A percentile compares a stretch with the other conserved stretches of the same genome.
Conservation (phyloP, 129 eudicot species). For the sunflower (Helianthus annuus) region DNA sequence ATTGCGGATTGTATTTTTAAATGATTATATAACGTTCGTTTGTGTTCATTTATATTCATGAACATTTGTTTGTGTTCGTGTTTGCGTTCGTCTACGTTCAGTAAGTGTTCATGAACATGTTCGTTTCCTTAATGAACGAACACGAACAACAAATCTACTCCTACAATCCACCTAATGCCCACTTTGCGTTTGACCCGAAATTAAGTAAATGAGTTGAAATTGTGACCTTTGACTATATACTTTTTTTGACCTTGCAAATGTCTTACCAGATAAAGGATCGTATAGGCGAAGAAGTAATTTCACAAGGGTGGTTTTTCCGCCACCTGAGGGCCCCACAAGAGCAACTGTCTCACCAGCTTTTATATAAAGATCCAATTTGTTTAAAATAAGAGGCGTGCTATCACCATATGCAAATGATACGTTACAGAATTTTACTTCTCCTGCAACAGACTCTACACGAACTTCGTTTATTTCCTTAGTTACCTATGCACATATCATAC, state of each 20-base stretch:
- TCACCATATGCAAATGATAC: constrained; percentile 75
- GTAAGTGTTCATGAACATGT: too few relatives aligned
- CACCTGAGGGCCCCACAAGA: constrained; percentile 96
- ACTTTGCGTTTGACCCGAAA: not conserved
- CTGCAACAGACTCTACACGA: constrained; percentile 57
- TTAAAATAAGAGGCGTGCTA: constrained; percentile 48
- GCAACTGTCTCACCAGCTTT: constrained; percentile 95
- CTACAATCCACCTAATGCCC: too few relatives aligned
- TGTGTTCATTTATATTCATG: too few relatives aligned
- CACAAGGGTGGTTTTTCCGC: constrained; percentile 90
- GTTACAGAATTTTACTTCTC: constrained; percentile 63
- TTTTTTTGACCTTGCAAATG: not conserved
- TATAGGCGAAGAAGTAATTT: constrained; percentile 95
- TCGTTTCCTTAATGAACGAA: too few relatives aligned
- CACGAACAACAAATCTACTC: too few relatives aligned
- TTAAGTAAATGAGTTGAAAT: not conserved
- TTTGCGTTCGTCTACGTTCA: too few relatives aligned
- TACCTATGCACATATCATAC: constrained; percentile 42
- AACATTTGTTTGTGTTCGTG: too few relatives aligned
- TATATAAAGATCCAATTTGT: constrained; percentile 67
- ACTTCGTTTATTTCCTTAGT: constrained; percentile 65
- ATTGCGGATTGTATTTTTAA: too few relatives aligned
- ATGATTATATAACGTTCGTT: too few relatives aligned
- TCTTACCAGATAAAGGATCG: constrained; percentile 77
- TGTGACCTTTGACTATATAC: not conserved